Evolutionary conservation across 805 yeast genomes (phyloP).

Genomic region (Starmerella tilneyi): DNA sequence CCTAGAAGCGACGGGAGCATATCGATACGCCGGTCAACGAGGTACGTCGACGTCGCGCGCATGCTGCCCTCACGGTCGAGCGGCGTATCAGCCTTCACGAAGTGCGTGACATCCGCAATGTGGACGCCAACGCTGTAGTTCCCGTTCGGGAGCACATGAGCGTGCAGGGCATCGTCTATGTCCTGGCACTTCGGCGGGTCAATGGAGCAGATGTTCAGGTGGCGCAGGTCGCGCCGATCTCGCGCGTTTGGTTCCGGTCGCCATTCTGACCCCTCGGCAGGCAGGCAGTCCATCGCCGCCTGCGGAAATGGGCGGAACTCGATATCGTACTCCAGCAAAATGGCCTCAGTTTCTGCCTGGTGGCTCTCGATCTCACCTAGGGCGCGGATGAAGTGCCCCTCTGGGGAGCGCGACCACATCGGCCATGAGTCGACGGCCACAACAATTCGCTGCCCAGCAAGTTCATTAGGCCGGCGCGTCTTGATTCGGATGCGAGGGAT

Average conservation of each 20-base stretch:
- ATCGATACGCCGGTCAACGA: conserved; percentile 96
- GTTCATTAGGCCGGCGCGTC: conserved; percentile 74
- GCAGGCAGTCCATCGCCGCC: conserved; percentile 83
- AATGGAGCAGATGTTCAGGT: conserved; percentile 81
- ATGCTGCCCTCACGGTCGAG: conserved; percentile 93
- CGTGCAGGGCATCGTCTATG: conserved; percentile 97
- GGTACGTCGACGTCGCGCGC: conserved; percentile 92
- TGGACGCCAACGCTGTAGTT: conserved; percentile 97
- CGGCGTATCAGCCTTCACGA: conserved; percentile 85
- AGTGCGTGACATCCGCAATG: conserved; percentile 97
- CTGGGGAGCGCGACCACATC: conserved; percentile 67
- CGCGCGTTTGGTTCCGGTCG: conserved; percentile 40
- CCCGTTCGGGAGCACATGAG: conserved; percentile 73
- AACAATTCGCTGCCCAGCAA: conserved; percentile 82
- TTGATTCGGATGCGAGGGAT: conserved; percentile 78
- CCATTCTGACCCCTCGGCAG: conserved; percentile 91
- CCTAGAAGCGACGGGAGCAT: conserved; percentile 94
- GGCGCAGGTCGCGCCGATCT: conserved; percentile 76
- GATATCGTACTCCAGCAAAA: conserved; percentile 86
- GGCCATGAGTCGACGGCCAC: conserved; percentile 93
- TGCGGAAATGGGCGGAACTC: conserved; percentile 93
- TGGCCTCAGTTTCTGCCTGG: conserved; percentile 92
- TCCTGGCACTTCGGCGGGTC: conserved; percentile 99
- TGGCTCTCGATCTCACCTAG: conserved; percentile 86
- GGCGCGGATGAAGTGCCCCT: conserved; percentile 86